Base-by-base conservation (phyloP, 371 early-diverging fungal genomes). In the Dichotomocladium elegans region DNA sequence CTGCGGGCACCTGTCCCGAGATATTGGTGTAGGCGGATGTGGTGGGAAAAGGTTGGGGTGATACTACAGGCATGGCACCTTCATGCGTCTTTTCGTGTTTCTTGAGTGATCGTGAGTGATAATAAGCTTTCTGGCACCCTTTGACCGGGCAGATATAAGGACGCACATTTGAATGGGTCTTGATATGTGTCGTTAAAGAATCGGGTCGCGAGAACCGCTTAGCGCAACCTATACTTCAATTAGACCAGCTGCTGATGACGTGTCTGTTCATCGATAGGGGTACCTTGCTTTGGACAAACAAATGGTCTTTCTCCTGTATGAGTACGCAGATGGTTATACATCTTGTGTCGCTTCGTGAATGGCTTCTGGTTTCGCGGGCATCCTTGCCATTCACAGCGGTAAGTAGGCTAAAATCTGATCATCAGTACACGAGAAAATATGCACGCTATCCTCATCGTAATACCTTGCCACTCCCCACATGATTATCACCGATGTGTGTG, bases 161-260 rank as follows among this genome's bases (percentile, higher is more conserved):
- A 35, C 89, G 77, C 47, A 88, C 69, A 53, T 86, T 87, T 5
- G 89, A 88, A 61, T 94, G 95, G 0, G 93, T 93, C 68, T 91
- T 91, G 30, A 90, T 79, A 55, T 95, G 95, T 8, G 93, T 92
- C 29, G 90, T 88, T 30, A 95, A 74, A 6, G 92, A 92, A 63
- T 95, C 95, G 40, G 89, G 92, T 34, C 95, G 72, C 8, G 92
- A 88, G 53, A 95, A 95, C 31, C 79, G 78, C 57, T 95, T 95
- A 15, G 79, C 87, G 63, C 93, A 93, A 6, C 74, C 53, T 53
- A 24, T 21, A 3, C 19, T 22, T 24, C 22, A 3, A 2, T 14
- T 26, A 25, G 30, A 28, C 30, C 30, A 47, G 9, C 15, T 22
- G n/a, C n/a, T 0, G 4, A 0, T 15, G n/a, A 6, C 12, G 7